Base-by-base conservation (phyloP, 306 rosid species). In the Cicer bijugum region DNA sequence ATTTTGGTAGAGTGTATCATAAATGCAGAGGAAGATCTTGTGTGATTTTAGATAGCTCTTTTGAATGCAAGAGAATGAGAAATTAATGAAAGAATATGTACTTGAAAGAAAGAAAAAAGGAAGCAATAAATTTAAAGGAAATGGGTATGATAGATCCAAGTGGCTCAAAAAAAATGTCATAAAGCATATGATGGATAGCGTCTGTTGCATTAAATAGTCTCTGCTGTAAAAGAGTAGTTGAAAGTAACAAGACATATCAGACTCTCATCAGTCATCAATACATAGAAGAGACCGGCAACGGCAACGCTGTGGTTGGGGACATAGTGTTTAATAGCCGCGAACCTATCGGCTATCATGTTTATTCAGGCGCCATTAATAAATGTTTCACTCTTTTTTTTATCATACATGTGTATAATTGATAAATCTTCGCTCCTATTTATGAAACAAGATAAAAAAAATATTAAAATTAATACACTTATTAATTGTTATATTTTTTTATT, bases 181-280 rank as follows among this genome's bases (percentile, higher is more conserved):
- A 87, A 76, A 78, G 89, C 91, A 88, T 67, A 91, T 90, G 93
- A 81, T 35, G 11, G 4, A 2, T 35, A 42, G 72, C 64, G 76
- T 47, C 12, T 5, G 40, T 35, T 56, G 82, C 74, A 61, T 68
- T 58, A 38, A 71, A 46, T 55, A 17, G 1, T 51, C 56, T 67
- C 66, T 68, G 33, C 8, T 23, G 17, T 59, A 42, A 59, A 12
- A 16, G 23, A 38, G 45, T 60, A 44, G 7, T 60, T 42, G 39
- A 69, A 51, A 45, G 66, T 61, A 39, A 68, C 58, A 17, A 9
- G 14, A 73, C 80, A 67, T 69, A 50, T 70, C 39, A 58, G 73
- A 74, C 85, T 28, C 35, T 28, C 0, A 28, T 28, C 81, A 33
- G 56, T 43, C 77, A 55, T 47, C 33, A 61, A 5, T 53, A 50